Evolutionary conservation across 1,139 yeast genomes (phyloP).

Genomic region (Ashbya aceris): DNA sequence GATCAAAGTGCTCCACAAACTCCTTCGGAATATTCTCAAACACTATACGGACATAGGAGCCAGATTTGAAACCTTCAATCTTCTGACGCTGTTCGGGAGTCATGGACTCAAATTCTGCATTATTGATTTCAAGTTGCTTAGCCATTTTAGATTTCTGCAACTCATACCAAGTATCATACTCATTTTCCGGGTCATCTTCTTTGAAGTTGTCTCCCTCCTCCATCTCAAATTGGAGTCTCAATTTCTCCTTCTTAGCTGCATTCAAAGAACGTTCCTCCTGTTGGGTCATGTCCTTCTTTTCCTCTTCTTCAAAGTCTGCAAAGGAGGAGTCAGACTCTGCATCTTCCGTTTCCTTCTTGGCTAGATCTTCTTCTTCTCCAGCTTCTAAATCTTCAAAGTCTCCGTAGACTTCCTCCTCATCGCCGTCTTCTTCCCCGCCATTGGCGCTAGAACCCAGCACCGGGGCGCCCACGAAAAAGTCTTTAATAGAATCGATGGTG

Average conservation of each 20-base stretch:
- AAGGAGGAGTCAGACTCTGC: slow-evolving; percentile 38
- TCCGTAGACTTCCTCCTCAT: slow-evolving; percentile 53
- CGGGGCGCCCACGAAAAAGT: slow-evolving; percentile 63
- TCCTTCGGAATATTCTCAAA: slow-evolving; percentile 84
- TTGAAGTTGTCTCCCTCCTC: slow-evolving; percentile 75
- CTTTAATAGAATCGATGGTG: slow-evolving; percentile 38
- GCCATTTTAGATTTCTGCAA: slow-evolving; percentile 95
- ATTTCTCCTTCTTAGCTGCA: slow-evolving; percentile 82
- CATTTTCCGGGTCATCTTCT: slow-evolving; percentile 64
- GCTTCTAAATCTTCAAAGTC: slow-evolving; percentile 74
- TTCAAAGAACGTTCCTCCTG: slow-evolving; percentile 69
- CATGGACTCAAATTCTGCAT: slow-evolving; percentile 65
- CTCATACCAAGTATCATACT: slow-evolving; percentile 93
- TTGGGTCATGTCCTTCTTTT: slow-evolving; percentile 37
- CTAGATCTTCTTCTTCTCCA: slow-evolving; percentile 9
- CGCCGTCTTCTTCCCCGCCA: slow-evolving; percentile 33
- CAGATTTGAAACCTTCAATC: slow-evolving; percentile 89
- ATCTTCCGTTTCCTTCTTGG: slow-evolving; percentile 28
- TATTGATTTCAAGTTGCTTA: slow-evolving; percentile 89
- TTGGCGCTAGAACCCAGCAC: slow-evolving; percentile 33
- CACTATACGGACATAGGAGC: slow-evolving; percentile 85
- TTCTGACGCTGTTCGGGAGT: slow-evolving; percentile 65
- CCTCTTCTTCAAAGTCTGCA: slow-evolving; percentile 48
- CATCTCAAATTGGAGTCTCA: slow-evolving; percentile 82
- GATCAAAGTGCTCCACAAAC: slow-evolving; percentile 77